A percentile compares a stretch with the other conserved stretches of the same genome.
phyloP scores from a whole-genome alignment of 2,329 filamentous ascomycete species.

The Bipolaris zeicola region DNA sequence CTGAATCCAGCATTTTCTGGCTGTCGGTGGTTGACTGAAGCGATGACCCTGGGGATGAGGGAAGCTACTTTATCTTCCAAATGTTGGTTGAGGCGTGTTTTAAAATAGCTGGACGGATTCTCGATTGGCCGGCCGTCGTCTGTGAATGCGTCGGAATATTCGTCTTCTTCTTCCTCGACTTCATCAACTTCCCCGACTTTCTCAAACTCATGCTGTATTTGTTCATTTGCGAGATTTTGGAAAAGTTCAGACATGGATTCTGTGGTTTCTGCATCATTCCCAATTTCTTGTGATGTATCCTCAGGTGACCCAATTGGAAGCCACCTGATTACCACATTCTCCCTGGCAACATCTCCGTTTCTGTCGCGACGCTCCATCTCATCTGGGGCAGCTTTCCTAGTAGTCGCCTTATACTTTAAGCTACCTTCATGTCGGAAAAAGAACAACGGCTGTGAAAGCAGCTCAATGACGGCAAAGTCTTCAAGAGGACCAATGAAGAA shows the following conservation, averaged over 20 bases:
- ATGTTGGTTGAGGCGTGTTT: not conserved
- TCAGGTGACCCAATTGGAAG: not conserved
- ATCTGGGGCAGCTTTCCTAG: not conserved
- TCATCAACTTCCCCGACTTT: not conserved
- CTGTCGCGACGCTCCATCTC: conserved; percentile 4
- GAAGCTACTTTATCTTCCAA: not conserved
- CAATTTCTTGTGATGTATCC: not conserved
- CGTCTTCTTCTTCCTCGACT: not conserved
- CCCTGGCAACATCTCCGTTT: not conserved
- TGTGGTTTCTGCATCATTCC: not conserved
- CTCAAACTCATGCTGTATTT: not conserved
- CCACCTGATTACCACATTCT: not conserved
- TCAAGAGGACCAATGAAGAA: conserved; percentile 26
- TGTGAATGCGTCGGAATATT: conserved; percentile 7
- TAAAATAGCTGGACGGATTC: not conserved
- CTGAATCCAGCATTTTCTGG: conserved; percentile 10
- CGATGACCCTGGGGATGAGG: conserved; percentile 12
- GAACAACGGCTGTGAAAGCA: conserved; percentile 26
- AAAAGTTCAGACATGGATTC: too few species aligned
- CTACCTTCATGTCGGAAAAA: conserved; percentile 25
- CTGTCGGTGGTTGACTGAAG: conserved; percentile 15
- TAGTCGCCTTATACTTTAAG: not conserved
- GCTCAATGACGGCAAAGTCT: conserved; percentile 28
- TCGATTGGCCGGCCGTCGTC: conserved; percentile 1
- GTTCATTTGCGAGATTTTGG: not conserved